phyloP scores from a whole-genome alignment of 2,329 filamentous ascomycete species.

The Fonsecaea monophora region DNA sequence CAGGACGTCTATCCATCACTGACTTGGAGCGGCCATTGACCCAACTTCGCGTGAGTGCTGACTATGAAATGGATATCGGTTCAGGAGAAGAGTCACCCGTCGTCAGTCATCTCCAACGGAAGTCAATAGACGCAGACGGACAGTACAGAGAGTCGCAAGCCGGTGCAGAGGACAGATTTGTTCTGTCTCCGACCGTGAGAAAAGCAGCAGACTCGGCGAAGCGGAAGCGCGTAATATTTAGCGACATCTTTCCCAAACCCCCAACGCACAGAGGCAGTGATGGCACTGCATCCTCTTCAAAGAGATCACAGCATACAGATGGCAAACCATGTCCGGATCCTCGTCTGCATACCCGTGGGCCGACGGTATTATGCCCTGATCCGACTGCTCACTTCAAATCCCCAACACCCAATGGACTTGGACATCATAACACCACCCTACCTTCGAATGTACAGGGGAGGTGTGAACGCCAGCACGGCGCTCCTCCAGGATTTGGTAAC shows the following conservation, averaged over 20 bases:
- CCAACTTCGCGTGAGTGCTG: conserved; percentile 29
- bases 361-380: conserved; percentile 35
- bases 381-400: conserved; percentile 30
- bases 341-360: conserved; percentile 30
- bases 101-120: conserved; percentile 28
- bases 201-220: conserved; percentile 41
- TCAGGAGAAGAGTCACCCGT: conserved; percentile 34
- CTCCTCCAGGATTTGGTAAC: conserved; percentile 5
- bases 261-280: conserved; percentile 22
- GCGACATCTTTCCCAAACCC: conserved; percentile 28
- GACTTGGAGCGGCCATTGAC: conserved; percentile 36
- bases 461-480: conserved; percentile 5
- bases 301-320: conserved; percentile 3
- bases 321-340: conserved; percentile 34
- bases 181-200: conserved; percentile 35
- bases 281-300: conserved; percentile 16
- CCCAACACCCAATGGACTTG: not conserved
- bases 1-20: conserved; percentile 16
- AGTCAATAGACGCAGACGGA: conserved; percentile 19
- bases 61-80: conserved; percentile 28
- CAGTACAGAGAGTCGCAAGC: not conserved
- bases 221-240: conserved; percentile 36
- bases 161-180: conserved; percentile 24
- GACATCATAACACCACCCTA: conserved; percentile 7
- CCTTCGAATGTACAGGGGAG: not conserved